Evolutionary conservation across 1,284 basidiomycete species (phyloP), one percentile per base, ranked within the genome.

Genomic region (Meripilus lineatus): DNA sequence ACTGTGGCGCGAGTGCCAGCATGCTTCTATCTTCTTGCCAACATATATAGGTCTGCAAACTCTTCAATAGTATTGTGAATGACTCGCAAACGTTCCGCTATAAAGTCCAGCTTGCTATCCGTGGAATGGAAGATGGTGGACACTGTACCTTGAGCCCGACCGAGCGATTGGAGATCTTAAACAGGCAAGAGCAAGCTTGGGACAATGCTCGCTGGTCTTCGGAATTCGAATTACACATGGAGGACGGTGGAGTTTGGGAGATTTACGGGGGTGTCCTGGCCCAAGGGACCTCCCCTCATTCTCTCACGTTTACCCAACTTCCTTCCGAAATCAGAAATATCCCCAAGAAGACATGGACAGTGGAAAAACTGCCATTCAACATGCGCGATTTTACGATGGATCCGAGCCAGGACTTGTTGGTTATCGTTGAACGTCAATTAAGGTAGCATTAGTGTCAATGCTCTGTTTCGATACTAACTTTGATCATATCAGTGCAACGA

Each of bases 331-430:
- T 66, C 38, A 70, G 77, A 20, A 62, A 58, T 10, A 77, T 81
- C 46, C 52, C 70, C 46, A 65, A 69, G 35, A 64, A 63, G 22
- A 53, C 64, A 20, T 84, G 81, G 81, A 60, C 57, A 5, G 50
- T 79, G 23, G 56, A 63, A 17, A 50, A 64, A 20, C 54, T 72
- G 34, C 68, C 64, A 5, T 52, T 72, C 38, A 28, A 47, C 8
- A 56, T 80, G 11, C 70, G 76, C 5, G 82, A 84, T 52, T 82
- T 84, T 51, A 68, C 68, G 6, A 71, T 84, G 59, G 82, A 84
- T 55, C 75, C 79, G 13, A 66, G 72, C 24, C 80, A 81, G 53
- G 74, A 84, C 54, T 64, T 84, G 25, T 62, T 83, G 14, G 67
- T 81, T 4, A 50, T 79, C 13, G 58, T 83, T 8, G 70, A 76